These are phyloP conservation scores for Euphorbia schlechtendalii DNA, from an alignment of 441 rosid species.

Conservation along the genomic window DNA sequence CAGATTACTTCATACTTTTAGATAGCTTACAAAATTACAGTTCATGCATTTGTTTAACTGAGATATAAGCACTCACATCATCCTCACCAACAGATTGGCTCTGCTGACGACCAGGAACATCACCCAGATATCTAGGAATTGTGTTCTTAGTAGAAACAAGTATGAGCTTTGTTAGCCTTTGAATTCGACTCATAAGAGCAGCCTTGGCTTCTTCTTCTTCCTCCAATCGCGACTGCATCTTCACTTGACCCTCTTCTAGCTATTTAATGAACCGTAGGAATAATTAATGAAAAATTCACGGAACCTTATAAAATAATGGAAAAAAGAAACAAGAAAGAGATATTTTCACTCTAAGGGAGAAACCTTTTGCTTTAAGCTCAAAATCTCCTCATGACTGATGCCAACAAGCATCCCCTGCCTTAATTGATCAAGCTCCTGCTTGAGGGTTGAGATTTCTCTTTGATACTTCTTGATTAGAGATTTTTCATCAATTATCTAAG, in stretches of 20 bases:
- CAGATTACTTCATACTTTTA: background rate
- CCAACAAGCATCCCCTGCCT: constrained; percentile 79
- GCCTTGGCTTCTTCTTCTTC: constrained; percentile 99
- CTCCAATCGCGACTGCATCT: constrained; percentile 98
- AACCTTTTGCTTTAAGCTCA: constrained; percentile 90
- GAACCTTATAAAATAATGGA: background rate
- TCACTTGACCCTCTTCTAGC: constrained; percentile 99
- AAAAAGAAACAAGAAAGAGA: background rate
- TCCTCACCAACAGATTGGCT: constrained; percentile 63
- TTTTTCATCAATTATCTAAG: constrained; percentile 96
- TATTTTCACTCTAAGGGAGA: constrained; percentile 7
- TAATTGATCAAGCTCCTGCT: constrained; percentile 82
- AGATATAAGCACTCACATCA: constrained; percentile 46
- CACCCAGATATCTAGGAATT: constrained; percentile 61
- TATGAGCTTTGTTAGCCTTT: constrained; percentile 93
- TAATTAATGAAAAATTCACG: constrained; percentile 5
- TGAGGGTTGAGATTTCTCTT: constrained; percentile 84
- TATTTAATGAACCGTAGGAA: constrained; percentile 24
- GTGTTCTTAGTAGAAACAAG: constrained; percentile 92
- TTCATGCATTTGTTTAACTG: background rate
- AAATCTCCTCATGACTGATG: constrained; percentile 87
- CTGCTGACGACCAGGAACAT: constrained; percentile 58
- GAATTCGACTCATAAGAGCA: constrained; percentile 99
- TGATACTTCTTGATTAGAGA: constrained; percentile 97
- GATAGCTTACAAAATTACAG: constrained; percentile 3